Evolutionary conservation across 345 rosid genomes (phyloP), one percentile per base, ranked within the genome.

Genomic region (Salix suchowensis): DNA sequence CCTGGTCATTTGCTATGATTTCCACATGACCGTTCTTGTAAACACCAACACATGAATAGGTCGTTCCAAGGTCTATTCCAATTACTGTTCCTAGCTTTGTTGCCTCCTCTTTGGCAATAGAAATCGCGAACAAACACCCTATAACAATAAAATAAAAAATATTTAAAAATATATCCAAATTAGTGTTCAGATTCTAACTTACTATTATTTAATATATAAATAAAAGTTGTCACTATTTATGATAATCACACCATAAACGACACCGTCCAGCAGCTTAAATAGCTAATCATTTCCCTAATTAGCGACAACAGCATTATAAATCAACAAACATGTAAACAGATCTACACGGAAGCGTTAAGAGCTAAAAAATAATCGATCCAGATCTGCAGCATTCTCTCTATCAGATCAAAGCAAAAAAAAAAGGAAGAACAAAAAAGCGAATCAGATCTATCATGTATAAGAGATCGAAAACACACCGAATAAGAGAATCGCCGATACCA

Each of bases 1-100:
- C 98, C 82, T 95, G 98, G 84, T 95, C 98, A 76, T 95, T 95
- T 58, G 98, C 98, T 84, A 95, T 93, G 82, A 95, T 95, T 72
- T 95, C 98, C 1, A 95, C 98, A 79, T 95, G 97, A 48, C 98
- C 98, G 40, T 91, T 91, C 85, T 90, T 93, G 88, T 95, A 95
- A 48, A 95, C 98, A 82, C 98, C 98, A 58, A 95, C 98, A 84
- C 98, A 95, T 1, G 98, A 95, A 71, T 95, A 95, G 0, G 98
- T 95, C 9, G 98, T 95, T 1, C 98, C 98, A 34, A 95, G 97
- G 75, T 95, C 98, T 37, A 95, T 95, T 68, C 98, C 98, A 19
- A 95, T 95, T 0, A 93, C 98, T 4, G 98, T 89, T 72, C 98
- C 98, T 80, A 95, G 78, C 88, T 92, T 92, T 0, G 90, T 77